Base-by-base conservation (phyloP, 2,329 filamentous ascomycete genomes). In the Xylariaceae sp. region DNA sequence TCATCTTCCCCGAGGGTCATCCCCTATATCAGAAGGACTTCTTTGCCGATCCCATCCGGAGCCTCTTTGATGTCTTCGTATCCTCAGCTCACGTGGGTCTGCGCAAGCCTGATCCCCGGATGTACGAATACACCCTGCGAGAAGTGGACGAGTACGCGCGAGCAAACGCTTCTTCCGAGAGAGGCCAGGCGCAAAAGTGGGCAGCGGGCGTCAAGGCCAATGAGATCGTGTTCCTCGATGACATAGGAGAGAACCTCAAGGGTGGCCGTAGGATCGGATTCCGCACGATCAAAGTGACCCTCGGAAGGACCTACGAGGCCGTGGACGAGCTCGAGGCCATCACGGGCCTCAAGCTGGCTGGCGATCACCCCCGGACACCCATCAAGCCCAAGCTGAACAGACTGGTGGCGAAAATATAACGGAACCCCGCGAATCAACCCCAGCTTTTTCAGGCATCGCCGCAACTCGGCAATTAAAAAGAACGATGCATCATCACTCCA, bases 161-260 rank as follows among this genome's bases (percentile, higher is more conserved):
- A 69, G 73, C 77, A 23, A 84, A 84, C 52, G 76, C 76, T 2
- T 57, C 65, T 2, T 74, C 75, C 13, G 67, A 71, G 44, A 72
- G 76, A 63, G 78, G 76, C 0, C 66, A 65, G 62, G 66, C 63
- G 7, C 65, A 74, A 41, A 80, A 79, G 3, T 82, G 81, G 77
- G 73, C 72, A 13, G 74, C 76, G 4, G 77, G 80, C 0, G 77
- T 95, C 7, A 73, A 76, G 58, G 76, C 88, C 0, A 76, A 77
- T 0, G 90, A 97, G 57, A 78, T 97, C 50, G 75, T 96, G 3
- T 99, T 99, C 72, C 75, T 97, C 53, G 94, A 97, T 72, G 92
- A 97, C 68, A 96, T 99, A 72, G 94, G 94, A 1, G 87, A 92
- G 74, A 99, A 99, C 72, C 74, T 97, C 59, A 94, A 92, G 78